Base-by-base conservation (phyloP, 2,329 filamentous ascomycete species). In the Phyllosticta capitalensis region DNA sequence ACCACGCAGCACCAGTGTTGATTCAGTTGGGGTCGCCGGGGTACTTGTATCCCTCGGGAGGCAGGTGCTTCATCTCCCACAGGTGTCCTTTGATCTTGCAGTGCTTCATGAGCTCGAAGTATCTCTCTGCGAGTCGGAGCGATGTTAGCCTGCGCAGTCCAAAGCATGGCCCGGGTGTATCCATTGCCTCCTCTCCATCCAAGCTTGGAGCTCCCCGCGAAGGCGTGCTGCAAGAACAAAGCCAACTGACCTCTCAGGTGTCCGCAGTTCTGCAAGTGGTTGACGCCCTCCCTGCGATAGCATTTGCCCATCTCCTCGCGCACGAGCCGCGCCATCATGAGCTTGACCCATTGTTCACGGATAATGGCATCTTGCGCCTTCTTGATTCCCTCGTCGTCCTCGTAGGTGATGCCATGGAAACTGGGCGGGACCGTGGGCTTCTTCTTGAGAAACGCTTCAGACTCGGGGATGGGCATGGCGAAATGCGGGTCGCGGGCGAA, bases 191-290 rank as follows among this genome's bases (percentile, higher is more conserved):
- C 19, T 52, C 12, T 19, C 19, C 50, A 5, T 52, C 50, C 50
- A 52, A 24, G 17, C 50, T 19, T 26, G 12, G 17, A 38, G 30
- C 9, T 17, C 12, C 30, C 10, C 30, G 12, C 12, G 6, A 38
- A 5, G 3, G 30, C 30, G 30, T 38, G 30, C 21, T 24, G 21
- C 49, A 51, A 51, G 1, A 6, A 38, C 30, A 10, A 38, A 5
- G 17, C 38, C 38, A 2, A 78, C 87, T 80, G 73, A 94, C 89
- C 89, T 87, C 89, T 81, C 75, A 92, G 74, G 68, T 82, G 79
- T 65, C 88, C 89, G 74, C 89, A 94, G 78, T 92, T 94, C 81
- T 92, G 89, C 73, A 94, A 76, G 73, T 94, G 89, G 75, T 94
- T 94, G 65, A 92, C 88, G 60, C 89, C 90, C 76, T 94, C 88